A percentile compares a stretch with the other conserved stretches of the same genome.
phyloP scores from a whole-genome alignment of 2,329 filamentous ascomycete genomes.

The Cladobotryum mycophilum region DNA sequence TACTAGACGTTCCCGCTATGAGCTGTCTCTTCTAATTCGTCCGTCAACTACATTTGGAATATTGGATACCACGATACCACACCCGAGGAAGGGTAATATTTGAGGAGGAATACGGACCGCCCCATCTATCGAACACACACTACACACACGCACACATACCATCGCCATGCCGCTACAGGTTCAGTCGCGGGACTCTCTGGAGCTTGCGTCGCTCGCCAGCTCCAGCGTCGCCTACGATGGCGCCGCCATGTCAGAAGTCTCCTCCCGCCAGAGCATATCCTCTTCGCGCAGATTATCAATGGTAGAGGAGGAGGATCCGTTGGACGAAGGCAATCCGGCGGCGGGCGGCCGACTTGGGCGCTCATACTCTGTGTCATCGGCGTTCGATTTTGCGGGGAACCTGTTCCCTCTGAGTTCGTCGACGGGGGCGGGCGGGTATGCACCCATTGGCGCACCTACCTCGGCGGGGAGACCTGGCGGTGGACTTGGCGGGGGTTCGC shows the following conservation, averaged over 20 bases:
- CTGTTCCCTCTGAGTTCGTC: conserved; percentile 89
- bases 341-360: conserved; percentile 42
- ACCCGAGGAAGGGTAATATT: neutral
- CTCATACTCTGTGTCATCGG: conserved; percentile 84
- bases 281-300: conserved; percentile 91
- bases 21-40: conserved; percentile 17
- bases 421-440: conserved; percentile 64
- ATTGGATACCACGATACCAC: neutral
- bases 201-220: conserved; percentile 90
- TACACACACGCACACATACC: conserved; percentile 23
- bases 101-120: conserved; percentile 1
- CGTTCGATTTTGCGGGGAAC: conserved; percentile 91
- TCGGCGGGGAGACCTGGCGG: conserved; percentile 41
- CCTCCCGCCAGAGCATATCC: conserved; percentile 77
- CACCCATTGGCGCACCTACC: conserved; percentile 73
- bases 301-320: conserved; percentile 71
- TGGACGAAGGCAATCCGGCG: conserved; percentile 52
- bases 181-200: conserved; percentile 78
- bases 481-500: conserved; percentile 63
- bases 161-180: conserved; percentile 39
- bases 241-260: conserved; percentile 54
- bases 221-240: conserved; percentile 55
- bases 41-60: conserved; percentile 6
- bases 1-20: conserved; percentile 18
- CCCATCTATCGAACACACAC: conserved; percentile 14